These are phyloP conservation scores for Sonneratia alba DNA, from an alignment of 345 rosid species.

Conservation along the genomic window DNA sequence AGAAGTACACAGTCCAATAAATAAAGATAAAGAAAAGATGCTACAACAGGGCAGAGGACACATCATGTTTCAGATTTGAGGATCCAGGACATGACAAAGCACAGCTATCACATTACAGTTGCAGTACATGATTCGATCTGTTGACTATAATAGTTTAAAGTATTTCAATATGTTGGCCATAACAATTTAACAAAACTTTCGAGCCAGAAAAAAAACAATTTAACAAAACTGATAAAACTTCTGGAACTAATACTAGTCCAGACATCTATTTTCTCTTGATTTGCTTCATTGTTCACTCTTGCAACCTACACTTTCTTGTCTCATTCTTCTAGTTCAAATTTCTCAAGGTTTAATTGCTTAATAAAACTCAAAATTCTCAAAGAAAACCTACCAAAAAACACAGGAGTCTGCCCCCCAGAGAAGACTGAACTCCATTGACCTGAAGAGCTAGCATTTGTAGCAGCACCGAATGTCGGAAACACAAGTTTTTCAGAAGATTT, in stretches of 20 bases:
- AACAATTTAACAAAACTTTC: not conserved
- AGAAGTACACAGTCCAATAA: not conserved
- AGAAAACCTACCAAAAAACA: conserved; percentile 31
- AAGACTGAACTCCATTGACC: conserved; percentile 24
- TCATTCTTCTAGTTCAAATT: not conserved
- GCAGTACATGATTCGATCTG: no score
- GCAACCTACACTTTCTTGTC: not conserved
- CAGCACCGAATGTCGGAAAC: conserved; percentile 12
- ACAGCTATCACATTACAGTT: not conserved
- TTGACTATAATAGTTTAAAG: no score
- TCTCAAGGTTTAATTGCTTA: not conserved
- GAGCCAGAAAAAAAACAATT: no score
- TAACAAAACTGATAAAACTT: no score
- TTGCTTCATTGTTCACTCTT: not conserved
- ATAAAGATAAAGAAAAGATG: not conserved
- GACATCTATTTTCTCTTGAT: not conserved
- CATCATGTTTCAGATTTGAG: not conserved
- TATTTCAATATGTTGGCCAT: not conserved
- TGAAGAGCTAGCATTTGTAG: conserved; percentile 19
- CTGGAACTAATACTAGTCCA: not conserved
- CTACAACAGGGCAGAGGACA: not conserved
- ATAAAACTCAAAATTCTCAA: not conserved
- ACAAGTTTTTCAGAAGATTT: conserved; percentile 12
- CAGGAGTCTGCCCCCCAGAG: conserved; percentile 28
- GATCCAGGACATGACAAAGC: not conserved